A percentile compares a stretch with the other conserved stretches of the same genome.
These are phyloP conservation scores for Metschnikowia cerradonensis DNA, from an alignment of 805 yeast species.

Conservation along the genomic window DNA sequence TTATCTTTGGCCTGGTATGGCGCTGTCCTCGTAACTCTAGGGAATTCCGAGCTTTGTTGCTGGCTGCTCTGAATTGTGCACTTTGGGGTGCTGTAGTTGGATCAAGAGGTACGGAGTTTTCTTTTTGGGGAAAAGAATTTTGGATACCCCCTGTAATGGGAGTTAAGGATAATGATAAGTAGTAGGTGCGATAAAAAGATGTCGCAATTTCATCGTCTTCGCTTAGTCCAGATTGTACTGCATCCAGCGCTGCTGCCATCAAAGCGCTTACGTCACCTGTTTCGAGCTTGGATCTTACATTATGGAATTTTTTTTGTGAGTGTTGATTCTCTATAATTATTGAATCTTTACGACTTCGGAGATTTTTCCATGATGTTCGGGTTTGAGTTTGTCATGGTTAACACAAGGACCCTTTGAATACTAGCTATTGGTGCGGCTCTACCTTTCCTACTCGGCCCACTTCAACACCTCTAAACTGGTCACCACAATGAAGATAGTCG, in stretches of 20 bases:
- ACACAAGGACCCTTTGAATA: not conserved
- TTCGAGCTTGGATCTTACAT: too few relatives aligned
- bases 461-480: conserved; percentile 58
- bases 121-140: not conserved
- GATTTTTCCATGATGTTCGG: too few relatives aligned
- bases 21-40: too few relatives aligned
- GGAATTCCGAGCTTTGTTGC: too few relatives aligned
- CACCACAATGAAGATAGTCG: conserved; percentile 68
- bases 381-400: too few relatives aligned
- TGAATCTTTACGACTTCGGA: not conserved
- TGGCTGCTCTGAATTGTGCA: too few relatives aligned
- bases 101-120: too few relatives aligned
- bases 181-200: not conserved
- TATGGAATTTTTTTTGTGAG: too few relatives aligned
- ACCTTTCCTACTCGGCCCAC: conserved; percentile 34
- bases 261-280: not conserved
- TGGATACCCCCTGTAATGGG: not conserved
- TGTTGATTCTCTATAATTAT: too few relatives aligned
- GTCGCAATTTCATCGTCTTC: conserved; percentile 2
- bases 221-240: conserved; percentile 1
- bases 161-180: not conserved
- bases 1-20: not conserved
- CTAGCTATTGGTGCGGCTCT: not conserved
- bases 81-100: too few relatives aligned
- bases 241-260: not conserved